Evolutionary conservation across 768 basidiomycete genomes (phyloP).

Genomic region (Tricholoma terreum): DNA sequence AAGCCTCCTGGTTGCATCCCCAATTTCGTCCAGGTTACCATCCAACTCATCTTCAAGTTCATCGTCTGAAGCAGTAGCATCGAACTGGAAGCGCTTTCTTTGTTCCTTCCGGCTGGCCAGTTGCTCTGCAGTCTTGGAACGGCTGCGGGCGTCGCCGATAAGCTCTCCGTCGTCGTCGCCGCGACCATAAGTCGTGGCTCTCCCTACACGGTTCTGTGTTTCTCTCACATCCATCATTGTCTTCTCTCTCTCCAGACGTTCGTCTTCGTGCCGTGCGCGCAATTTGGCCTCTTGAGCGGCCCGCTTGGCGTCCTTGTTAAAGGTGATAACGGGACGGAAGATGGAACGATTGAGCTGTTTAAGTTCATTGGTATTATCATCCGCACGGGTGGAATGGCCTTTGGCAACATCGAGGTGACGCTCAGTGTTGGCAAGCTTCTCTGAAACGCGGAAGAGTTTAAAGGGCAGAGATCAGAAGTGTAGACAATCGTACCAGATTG

Average conservation of each 20-base stretch:
- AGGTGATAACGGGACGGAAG: constrained; percentile 87
- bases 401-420: constrained; percentile 92
- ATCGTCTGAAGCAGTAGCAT: constrained; percentile 86
- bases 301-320: constrained; percentile 91
- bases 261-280: constrained; percentile 82
- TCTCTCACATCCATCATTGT: constrained; percentile 85
- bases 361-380: constrained; percentile 90
- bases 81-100: constrained; percentile 86
- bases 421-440: constrained; percentile 90
- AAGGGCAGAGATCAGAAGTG: not conserved
- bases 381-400: constrained; percentile 82
- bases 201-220: constrained; percentile 80
- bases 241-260: constrained; percentile 79
- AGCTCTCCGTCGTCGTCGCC: constrained; percentile 45
- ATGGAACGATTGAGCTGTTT: constrained; percentile 94
- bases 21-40: constrained; percentile 84
- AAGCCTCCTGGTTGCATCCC: constrained; percentile 70
- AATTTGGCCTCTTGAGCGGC: constrained; percentile 83
- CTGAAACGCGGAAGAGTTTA: constrained; percentile 32
- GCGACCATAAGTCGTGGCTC: constrained; percentile 62
- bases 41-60: constrained; percentile 95
- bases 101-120: constrained; percentile 59
- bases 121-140: constrained; percentile 49
- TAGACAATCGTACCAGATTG: constrained; percentile 76
- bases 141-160: constrained; percentile 35